Base-by-base conservation (phyloP, 2,329 filamentous ascomycete species). In the Alternaria triticimaculans region DNA sequence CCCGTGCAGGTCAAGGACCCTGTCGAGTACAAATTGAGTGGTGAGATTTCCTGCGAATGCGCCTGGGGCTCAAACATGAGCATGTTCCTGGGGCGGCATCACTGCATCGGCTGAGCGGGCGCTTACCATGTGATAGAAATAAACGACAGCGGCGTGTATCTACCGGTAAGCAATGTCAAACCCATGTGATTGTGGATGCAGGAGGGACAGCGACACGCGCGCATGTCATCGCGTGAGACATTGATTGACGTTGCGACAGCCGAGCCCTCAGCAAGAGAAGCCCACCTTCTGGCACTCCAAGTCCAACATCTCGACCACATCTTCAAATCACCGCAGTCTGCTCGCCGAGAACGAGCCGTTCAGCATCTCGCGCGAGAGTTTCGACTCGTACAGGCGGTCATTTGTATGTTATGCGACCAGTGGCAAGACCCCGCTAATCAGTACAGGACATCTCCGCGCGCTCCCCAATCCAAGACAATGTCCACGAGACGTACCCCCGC, bases 281-380 rank as follows among this genome's bases (percentile, higher is more conserved):
- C 93, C 92, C 76, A 87, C 87, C 66, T 90, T 93, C 73, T 97
- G 94, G 94, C 83, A 83, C 59, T 83, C 82, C 69, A 78, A 77
- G 51, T 84, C 83, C 18, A 83, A 80, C 61, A 71, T 74, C 56
- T 88, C 83, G 21, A 84, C 82, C 21, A 83, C 82, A 63, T 84
- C 86, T 43, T 85, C 84, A 28, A 87, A 87, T 68, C 86, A 88
- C 76, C 84, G 87, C 60, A 89, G 87, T 76, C 88, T 91, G 72
- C 84, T 92, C 63, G 89, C 90, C 73, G 93, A 97, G 66, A 94
- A 94, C 72, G 95, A 98, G 78, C 94, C 92, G 14, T 98, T 98
- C 79, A 93, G 92, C 67, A 98, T 98, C 78, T 97, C 94, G 41
- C 88, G 95, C 74, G 96, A 98, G 82, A 97, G 94, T 2, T 98